These are phyloP conservation scores for Durio zibethinus DNA, from an alignment of 345 rosid genomes.

Conservation along the genomic window DNA sequence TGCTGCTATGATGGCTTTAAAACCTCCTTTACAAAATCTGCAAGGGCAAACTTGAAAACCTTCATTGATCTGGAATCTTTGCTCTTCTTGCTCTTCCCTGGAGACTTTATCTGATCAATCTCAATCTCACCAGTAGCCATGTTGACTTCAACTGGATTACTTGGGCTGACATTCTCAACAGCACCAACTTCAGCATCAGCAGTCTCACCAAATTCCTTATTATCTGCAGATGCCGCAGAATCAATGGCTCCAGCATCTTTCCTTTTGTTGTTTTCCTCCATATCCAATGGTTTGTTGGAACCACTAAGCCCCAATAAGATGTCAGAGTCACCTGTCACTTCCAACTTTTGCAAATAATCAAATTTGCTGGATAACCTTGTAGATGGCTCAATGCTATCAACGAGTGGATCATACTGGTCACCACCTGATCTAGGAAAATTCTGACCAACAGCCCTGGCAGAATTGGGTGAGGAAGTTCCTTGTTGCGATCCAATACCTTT, in stretches of 20 bases:
- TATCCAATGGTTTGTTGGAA: constrained; percentile 53
- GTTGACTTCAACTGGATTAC: constrained; percentile 34
- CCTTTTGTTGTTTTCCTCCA: constrained; percentile 51
- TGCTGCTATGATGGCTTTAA: constrained; percentile 89
- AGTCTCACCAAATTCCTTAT: constrained; percentile 69
- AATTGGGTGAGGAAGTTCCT: constrained; percentile 41
- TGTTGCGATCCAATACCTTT: constrained; percentile 39
- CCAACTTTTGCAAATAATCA: constrained; percentile 39
- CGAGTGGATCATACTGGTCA: constrained; percentile 82
- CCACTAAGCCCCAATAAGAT: constrained; percentile 35
- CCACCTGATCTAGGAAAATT: constrained; percentile 32
- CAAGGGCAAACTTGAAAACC: constrained; percentile 71
- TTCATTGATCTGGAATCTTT: constrained; percentile 66
- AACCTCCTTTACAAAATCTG: constrained; percentile 88
- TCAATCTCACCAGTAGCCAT: constrained; percentile 40
- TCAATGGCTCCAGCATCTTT: constrained; percentile 37
- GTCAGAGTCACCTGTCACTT: constrained; percentile 37
- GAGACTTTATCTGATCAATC: constrained; percentile 53
- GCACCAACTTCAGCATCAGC: constrained; percentile 59
- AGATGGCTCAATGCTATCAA: constrained; percentile 75
- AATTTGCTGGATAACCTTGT: constrained; percentile 37
- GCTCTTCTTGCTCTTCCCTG: constrained; percentile 47
- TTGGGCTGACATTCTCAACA: constrained; percentile 57
- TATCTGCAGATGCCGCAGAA: constrained; percentile 36
- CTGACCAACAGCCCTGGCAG: constrained; percentile 32